These are phyloP conservation scores for Pythium coloratum DNA, from an alignment of 352 stramenopile species.

Conservation along the genomic window DNA sequence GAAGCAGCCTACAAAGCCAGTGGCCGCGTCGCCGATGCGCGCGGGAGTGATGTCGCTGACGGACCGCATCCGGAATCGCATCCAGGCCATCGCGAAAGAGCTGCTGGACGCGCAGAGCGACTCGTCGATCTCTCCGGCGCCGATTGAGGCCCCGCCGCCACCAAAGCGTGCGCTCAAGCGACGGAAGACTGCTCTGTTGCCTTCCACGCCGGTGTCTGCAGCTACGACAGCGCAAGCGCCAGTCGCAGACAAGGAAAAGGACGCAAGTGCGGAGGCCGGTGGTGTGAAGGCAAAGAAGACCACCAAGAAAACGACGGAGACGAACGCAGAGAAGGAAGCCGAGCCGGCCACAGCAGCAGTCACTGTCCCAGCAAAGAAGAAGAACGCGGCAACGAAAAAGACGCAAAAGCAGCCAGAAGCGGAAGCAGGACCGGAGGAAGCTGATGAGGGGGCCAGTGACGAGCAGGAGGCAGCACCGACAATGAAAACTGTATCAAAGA, in stretches of 20 bases:
- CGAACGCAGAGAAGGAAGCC: not conserved
- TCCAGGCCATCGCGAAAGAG: conserved; percentile 13
- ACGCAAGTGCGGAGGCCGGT: not conserved
- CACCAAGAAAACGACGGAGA: conserved; percentile 24
- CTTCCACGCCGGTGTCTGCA: not conserved
- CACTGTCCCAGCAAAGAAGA: too few species aligned
- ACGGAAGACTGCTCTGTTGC: conserved; percentile 17
- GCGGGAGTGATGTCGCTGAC: conserved; percentile 6
- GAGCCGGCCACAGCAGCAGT: not conserved
- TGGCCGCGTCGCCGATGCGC: conserved; percentile 5
- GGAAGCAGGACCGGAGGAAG: not conserved
- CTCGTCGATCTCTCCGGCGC: conserved; percentile 6
- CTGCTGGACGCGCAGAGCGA: conserved; percentile 13
- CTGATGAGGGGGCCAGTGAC: not conserved
- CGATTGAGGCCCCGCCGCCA: not conserved
- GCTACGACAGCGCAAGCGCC: not conserved
- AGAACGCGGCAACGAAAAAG: not conserved
- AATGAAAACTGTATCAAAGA: not conserved
- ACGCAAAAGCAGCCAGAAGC: not conserved
- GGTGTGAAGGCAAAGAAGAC: not conserved
- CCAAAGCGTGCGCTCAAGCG: conserved; percentile 24
- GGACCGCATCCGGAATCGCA: conserved; percentile 15
- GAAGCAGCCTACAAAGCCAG: conserved; percentile 1
- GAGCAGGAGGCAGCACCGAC: not conserved
- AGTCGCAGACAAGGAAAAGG: not conserved